These are phyloP conservation scores for Trifolium repens DNA, from an alignment of 306 rosid genomes.

Conservation along the genomic window DNA sequence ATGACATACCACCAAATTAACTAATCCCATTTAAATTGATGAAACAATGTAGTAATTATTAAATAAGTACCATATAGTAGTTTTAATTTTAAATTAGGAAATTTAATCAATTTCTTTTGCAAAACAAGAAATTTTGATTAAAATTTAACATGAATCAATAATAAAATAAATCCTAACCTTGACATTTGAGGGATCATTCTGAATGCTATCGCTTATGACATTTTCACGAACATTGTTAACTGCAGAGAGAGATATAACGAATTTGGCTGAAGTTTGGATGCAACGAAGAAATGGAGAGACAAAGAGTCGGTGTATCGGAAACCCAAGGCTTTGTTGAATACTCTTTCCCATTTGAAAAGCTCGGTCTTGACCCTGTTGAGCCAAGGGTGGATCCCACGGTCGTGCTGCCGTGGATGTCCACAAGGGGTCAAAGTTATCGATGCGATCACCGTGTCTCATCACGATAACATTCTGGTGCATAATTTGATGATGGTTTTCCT, in stretches of 20 bases:
- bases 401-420: slow-evolving; percentile 62
- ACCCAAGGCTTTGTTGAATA: slow-evolving; percentile 51
- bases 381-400: slow-evolving; percentile 86
- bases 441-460: slow-evolving; percentile 87
- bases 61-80: too few relatives aligned
- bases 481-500: slow-evolving; percentile 19
- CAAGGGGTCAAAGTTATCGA: slow-evolving; percentile 63
- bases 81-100: neutral
- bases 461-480: slow-evolving; percentile 69
- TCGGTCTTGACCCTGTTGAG: slow-evolving; percentile 54
- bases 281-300: slow-evolving; percentile 94
- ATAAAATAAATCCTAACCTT: slow-evolving; percentile 48
- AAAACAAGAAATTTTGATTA: too few relatives aligned
- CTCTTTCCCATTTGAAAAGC: slow-evolving; percentile 59
- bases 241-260: slow-evolving; percentile 52
- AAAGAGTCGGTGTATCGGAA: slow-evolving; percentile 67
- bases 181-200: slow-evolving; percentile 48
- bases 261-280: slow-evolving; percentile 70
- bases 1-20: too few relatives aligned
- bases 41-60: too few relatives aligned
- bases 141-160: neutral
- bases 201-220: neutral
- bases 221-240: slow-evolving; percentile 15
- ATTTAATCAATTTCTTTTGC: too few relatives aligned
- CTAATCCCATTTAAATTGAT: too few relatives aligned